Evolutionary conservation across 176 grass and related monocot genomes (phyloP).

Genomic region (Lolium multiflorum): DNA sequence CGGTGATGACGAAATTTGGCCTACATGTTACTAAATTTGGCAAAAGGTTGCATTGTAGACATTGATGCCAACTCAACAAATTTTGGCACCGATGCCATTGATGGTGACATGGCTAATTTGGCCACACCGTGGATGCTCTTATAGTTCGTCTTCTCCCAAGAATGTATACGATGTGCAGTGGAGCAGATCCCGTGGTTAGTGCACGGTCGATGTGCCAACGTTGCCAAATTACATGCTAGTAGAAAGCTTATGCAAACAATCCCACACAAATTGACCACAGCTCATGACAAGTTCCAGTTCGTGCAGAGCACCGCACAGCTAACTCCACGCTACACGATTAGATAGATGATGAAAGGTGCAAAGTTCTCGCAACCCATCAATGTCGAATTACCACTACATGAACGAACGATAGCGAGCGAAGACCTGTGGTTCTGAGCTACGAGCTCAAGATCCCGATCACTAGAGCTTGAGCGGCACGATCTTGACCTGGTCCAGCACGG

Average conservation of each 20-base stretch:
- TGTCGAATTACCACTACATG: constrained; percentile 23
- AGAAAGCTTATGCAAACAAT: neutral
- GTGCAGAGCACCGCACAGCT: neutral
- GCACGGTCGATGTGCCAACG: too few relatives aligned
- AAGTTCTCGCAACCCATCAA: constrained; percentile 4
- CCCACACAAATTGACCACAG: neutral
- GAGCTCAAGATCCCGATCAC: neutral
- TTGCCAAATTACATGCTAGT: too few relatives aligned
- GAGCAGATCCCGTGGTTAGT: too few relatives aligned
- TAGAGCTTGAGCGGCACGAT: constrained; percentile 69
- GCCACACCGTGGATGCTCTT: too few relatives aligned
- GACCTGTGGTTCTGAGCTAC: neutral
- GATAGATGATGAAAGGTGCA: neutral
- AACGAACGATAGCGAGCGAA: constrained; percentile 13
- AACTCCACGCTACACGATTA: constrained; percentile 4
- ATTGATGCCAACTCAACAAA: too few relatives aligned
- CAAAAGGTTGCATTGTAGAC: too few relatives aligned
- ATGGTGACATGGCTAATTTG: too few relatives aligned
- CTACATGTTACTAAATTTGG: too few relatives aligned
- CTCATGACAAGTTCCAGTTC: neutral
- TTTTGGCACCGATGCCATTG: too few relatives aligned
- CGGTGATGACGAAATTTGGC: too few relatives aligned
- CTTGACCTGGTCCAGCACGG: constrained; percentile 83
- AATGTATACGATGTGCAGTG: too few relatives aligned
- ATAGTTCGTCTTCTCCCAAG: too few relatives aligned